Base-by-base conservation (phyloP, 768 basidiomycete species). In the Amylocystis lapponica region DNA sequence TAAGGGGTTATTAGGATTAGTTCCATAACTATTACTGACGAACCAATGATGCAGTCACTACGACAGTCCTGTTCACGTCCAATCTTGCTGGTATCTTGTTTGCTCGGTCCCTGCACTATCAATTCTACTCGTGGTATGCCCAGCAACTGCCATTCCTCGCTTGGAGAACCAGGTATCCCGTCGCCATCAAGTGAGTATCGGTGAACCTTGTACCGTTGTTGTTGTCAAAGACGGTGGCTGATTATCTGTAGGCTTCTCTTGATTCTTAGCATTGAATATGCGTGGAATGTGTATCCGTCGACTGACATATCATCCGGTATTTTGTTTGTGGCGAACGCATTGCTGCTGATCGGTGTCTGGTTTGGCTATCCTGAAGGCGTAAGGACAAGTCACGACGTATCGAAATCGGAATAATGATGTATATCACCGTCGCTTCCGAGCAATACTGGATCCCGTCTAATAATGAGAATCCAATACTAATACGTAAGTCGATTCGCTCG, bases 61-160 rank as follows among this genome's bases (percentile, higher is more conserved):
- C 54, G 72, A 86, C 86, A 1, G 72, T 92, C 19, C 71, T 97
- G 5, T 91, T 90, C 69, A 94, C 90, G 1, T 86, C 86, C 13
- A 98, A 98, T 57, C 61, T 98, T 29, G 82, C 96, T 40, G 96
- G 96, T 14, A 85, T 98, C 27, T 49, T 88, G 6, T 96, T 89
- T 60, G 90, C 96, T 17, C 80, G 96, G 16, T 97, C 95, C 9
- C 67, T 99, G 33, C 96, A 99, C 60, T 97, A 97, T 60, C 96
- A 99, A 53, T 99, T 99, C 64, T 96, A 96, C 62, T 83, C 88
- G 5, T 99, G 96, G 96, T 97, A 97, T 60, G 89, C 85, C 9
- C 84, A 88, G 44, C 90, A 94, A 54, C 61, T 95, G 26, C 91
- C 95, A 1, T 83, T 94, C 57, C 63, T 98, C 22, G 68, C 78